phyloP scores from a whole-genome alignment of 2,329 filamentous ascomycete genomes.

The Shiraia bambusicola region DNA sequence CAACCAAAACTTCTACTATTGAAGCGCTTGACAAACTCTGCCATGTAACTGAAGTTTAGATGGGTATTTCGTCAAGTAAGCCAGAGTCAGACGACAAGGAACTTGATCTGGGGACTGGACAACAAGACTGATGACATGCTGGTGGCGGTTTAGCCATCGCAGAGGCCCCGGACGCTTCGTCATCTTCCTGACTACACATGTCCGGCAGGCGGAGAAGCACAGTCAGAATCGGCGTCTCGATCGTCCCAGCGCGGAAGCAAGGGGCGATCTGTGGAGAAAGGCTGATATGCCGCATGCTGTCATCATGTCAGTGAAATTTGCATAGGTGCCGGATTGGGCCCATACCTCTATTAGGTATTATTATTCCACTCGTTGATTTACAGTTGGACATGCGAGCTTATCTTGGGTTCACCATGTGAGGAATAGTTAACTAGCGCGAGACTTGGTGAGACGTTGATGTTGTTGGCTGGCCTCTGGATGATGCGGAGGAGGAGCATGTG shows the following conservation, averaged over 20 bases:
- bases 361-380: conserved; percentile 19
- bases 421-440: conserved; percentile 28
- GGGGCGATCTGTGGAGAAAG: conserved; percentile 25
- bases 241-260: conserved; percentile 18
- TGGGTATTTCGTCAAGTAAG: conserved; percentile 2
- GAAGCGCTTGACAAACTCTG: not conserved
- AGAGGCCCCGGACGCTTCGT: conserved; percentile 11
- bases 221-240: conserved; percentile 10
- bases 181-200: conserved; percentile 11
- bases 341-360: too few species aligned
- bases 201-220: conserved; percentile 16
- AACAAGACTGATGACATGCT: conserved; percentile 2
- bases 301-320: conserved; percentile 18
- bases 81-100: not conserved
- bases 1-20: too few species aligned
- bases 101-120: not conserved
- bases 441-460: not conserved
- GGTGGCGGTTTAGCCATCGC: conserved; percentile 4
- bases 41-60: not conserved
- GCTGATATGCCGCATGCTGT: conserved; percentile 16
- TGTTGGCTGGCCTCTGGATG: too few species aligned
- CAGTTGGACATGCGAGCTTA: conserved; percentile 37
- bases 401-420: conserved; percentile 28
- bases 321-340: too few species aligned
- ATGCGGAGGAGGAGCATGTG: too few species aligned